Evolutionary conservation across 192 early-diverging fungal species (phyloP).

Genomic region (Podila epigama): DNA sequence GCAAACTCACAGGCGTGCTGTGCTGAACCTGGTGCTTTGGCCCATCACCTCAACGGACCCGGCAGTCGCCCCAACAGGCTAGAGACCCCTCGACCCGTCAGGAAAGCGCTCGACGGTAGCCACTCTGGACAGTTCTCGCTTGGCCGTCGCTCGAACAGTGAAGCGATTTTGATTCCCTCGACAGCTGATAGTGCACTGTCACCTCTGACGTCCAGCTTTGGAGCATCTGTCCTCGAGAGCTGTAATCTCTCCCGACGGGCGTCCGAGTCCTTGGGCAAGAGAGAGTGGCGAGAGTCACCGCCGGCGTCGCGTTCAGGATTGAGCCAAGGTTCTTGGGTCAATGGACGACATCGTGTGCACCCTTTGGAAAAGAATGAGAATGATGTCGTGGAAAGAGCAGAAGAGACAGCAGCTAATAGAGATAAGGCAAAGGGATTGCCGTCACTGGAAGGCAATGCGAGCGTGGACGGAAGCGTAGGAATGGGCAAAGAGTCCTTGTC

Average conservation of each 20-base stretch:
- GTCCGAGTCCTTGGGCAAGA: conserved; percentile 23
- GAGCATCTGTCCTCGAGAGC: conserved; percentile 4
- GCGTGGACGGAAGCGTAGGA: background rate
- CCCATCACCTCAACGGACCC: background rate
- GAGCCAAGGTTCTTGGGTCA: background rate
- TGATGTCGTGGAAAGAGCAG: background rate
- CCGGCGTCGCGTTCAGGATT: conserved; percentile 8
- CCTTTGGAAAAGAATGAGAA: conserved; percentile 16
- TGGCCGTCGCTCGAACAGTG: conserved; percentile 28
- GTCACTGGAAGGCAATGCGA: background rate
- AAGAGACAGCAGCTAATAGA: background rate
- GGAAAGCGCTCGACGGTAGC: conserved; percentile 18
- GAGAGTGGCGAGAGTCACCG: conserved; percentile 19
- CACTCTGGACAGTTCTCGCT: conserved; percentile 11
- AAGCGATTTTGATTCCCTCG: conserved; percentile 1
- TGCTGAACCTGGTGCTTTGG: too few relatives aligned
- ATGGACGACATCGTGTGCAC: conserved; percentile 14
- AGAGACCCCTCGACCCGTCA: conserved; percentile 22
- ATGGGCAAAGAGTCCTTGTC: background rate
- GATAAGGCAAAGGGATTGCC: background rate
- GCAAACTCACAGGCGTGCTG: too few relatives aligned
- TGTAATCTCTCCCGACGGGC: conserved; percentile 10
- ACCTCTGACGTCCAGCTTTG: background rate
- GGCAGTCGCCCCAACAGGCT: conserved; percentile 10
- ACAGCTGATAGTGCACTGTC: background rate